Evolutionary conservation across 805 yeast genomes (phyloP).

Genomic region (Zygotorulaspora chibaensis): DNA sequence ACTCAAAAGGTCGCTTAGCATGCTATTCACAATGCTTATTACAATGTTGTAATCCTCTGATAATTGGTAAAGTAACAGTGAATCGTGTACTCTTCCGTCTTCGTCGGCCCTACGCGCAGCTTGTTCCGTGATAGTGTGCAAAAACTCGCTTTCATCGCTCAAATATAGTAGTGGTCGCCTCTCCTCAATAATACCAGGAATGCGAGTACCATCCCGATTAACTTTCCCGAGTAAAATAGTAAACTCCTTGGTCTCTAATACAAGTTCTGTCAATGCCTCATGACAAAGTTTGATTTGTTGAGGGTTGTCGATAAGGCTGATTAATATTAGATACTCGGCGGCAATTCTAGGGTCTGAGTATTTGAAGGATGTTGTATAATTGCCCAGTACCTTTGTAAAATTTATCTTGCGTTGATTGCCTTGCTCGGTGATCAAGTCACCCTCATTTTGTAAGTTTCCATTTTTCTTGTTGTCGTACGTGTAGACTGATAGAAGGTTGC

Average conservation of each 20-base stretch:
- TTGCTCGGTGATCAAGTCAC: constrained; percentile 37
- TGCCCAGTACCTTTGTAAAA: constrained; percentile 65
- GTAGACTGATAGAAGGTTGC: constrained; percentile 59
- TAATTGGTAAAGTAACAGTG: constrained; percentile 78
- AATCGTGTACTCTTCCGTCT: constrained; percentile 84
- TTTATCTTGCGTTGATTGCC: constrained; percentile 38
- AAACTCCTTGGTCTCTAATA: constrained; percentile 82
- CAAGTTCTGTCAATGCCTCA: constrained; percentile 77
- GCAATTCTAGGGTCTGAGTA: constrained; percentile 86
- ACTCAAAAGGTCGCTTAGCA: constrained; percentile 73
- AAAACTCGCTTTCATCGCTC: constrained; percentile 53
- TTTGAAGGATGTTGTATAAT: constrained; percentile 78
- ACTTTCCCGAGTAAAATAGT: constrained; percentile 78
- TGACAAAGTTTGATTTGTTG: constrained; percentile 58
- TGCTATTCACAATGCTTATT: constrained; percentile 63
- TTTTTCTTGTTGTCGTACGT: constrained; percentile 17
- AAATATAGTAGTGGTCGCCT: constrained; percentile 64
- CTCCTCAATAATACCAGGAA: constrained; percentile 79
- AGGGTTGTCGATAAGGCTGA: constrained; percentile 48
- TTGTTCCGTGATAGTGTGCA: constrained; percentile 69
- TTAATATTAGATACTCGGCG: constrained; percentile 76
- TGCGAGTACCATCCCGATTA: constrained; percentile 66
- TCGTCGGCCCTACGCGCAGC: constrained; percentile 86
- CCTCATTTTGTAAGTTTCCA: constrained; percentile 16
- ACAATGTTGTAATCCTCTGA: constrained; percentile 86